Percentiles rank a stretch among this genome's conserved stretches.
Evolutionary conservation across 345 rosid species (phyloP).

Genomic region (Salix suchowensis): DNA sequence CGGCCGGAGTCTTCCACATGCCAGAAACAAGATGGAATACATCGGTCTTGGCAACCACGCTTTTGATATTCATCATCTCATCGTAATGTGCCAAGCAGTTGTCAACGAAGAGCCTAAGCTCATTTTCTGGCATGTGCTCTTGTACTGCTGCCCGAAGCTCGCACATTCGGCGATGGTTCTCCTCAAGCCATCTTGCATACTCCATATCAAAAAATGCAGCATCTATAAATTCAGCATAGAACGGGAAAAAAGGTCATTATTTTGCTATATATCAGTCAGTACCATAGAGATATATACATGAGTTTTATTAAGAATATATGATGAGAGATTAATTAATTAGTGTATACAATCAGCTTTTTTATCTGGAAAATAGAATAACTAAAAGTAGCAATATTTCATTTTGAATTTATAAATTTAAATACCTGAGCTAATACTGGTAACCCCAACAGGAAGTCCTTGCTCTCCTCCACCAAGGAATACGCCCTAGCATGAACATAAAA

Average conservation of each 20-base stretch:
- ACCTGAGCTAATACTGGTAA: constrained; percentile 62
- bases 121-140: constrained; percentile 79
- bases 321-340: not conserved
- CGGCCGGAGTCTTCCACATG: constrained; percentile 95
- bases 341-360: not conserved
- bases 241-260: not conserved
- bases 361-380: not conserved
- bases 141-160: constrained; percentile 92
- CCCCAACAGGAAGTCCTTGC: constrained; percentile 62
- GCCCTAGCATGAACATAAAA: constrained; percentile 43
- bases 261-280: not conserved
- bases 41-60: constrained; percentile 73
- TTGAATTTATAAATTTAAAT: not conserved
- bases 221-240: constrained; percentile 24
- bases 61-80: constrained; percentile 69
- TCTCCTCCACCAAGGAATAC: constrained; percentile 67
- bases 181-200: constrained; percentile 85
- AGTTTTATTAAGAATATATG: too few relatives aligned
- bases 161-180: constrained; percentile 68
- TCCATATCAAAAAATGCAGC: constrained; percentile 85
- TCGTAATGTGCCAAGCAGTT: constrained; percentile 74
- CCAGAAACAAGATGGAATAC: constrained; percentile 94
- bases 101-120: constrained; percentile 79
- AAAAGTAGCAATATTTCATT: too few relatives aligned
- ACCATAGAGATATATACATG: not conserved